A percentile compares a stretch with the other conserved stretches of the same genome.
phyloP scores from a whole-genome alignment of 202 grass and related monocot species.

The Schoenoplectus triqueter region DNA sequence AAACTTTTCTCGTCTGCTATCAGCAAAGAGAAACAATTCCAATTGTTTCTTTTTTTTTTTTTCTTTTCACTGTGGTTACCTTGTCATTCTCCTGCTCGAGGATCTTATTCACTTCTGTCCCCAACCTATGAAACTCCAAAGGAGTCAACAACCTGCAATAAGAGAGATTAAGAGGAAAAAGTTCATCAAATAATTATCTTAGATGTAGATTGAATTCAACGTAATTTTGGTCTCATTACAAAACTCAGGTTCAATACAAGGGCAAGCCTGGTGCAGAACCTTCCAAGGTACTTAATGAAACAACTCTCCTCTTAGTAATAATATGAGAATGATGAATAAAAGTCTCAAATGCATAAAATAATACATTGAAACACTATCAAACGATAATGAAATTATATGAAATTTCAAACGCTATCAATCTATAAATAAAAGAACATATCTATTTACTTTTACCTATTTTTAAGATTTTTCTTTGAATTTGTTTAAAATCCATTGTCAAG shows the following conservation, averaged over 20 bases:
- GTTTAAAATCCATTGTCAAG: too few relatives aligned
- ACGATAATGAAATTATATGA: not conserved
- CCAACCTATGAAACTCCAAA: not conserved
- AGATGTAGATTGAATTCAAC: not conserved
- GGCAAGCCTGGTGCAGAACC: not conserved
- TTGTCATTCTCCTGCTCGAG: not conserved
- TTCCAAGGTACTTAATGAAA: not conserved
- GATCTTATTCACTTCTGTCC: not conserved
- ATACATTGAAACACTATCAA: not conserved
- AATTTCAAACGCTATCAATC: too few relatives aligned
- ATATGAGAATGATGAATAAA: not conserved
- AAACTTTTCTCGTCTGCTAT: slow-evolving; percentile 2
- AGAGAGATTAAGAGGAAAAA: not conserved
- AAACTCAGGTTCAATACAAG: not conserved
- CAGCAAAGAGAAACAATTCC: not conserved
- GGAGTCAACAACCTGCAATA: slow-evolving; percentile 24
- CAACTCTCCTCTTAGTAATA: not conserved
- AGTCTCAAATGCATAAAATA: not conserved
- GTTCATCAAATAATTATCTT: not conserved
- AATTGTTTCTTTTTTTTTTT: not conserved
- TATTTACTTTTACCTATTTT: too few relatives aligned
- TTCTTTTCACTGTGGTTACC: not conserved
- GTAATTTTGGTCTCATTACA: not conserved
- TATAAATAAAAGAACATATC: too few relatives aligned
- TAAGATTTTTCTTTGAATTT: too few relatives aligned